Base-by-base conservation (phyloP, 345 rosid genomes). In the Crucihimalaya himalaica region DNA sequence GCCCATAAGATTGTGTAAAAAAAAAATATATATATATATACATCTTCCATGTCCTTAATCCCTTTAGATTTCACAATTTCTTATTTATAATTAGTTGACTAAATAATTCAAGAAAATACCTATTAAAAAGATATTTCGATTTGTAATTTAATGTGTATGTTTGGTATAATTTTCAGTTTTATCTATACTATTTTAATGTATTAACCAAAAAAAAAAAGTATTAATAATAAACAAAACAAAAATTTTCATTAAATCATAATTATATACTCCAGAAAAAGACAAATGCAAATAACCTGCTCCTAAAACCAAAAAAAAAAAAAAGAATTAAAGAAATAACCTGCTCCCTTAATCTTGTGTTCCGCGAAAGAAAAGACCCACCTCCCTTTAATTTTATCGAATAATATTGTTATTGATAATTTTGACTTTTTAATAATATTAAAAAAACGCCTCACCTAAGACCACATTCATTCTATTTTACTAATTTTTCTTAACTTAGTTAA, bases 291-390 rank as follows among this genome's bases (percentile, higher is more conserved):
- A 52, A 76, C 80, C 80, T 76, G 60, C 80, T 70, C 34, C 34
- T 31, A 31, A 31, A 31, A 31, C 34, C 7, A 31, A 31, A 2
- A 31, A 29, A 29, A 29, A 8, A 29, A 29, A 7, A 5, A 4
- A 5, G 8, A 31, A 31, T 6, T 2, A 31, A 31, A 31, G 6
- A 31, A 35, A 37, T 1, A 50, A 76, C 80, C 80, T 76, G 60
- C 79, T 69, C 75, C 71, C 70, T 61, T 62, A 34, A 54, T 68
- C 67, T 74, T 51, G 68, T n/a, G 62, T 48, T 75, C 21, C 55
- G 48, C 68, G 54, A 48, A 59, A 50, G 39, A 35, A 62, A 76
- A 76, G 75, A 34, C 70, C 66, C 79, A 69, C 53, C 35, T 18
- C 52, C 32, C 64, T 54, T 62, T 61, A 11, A 21, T 32, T 29